Evolutionary conservation across 768 basidiomycete species (phyloP).

Genomic region (Phaffia australis): DNA sequence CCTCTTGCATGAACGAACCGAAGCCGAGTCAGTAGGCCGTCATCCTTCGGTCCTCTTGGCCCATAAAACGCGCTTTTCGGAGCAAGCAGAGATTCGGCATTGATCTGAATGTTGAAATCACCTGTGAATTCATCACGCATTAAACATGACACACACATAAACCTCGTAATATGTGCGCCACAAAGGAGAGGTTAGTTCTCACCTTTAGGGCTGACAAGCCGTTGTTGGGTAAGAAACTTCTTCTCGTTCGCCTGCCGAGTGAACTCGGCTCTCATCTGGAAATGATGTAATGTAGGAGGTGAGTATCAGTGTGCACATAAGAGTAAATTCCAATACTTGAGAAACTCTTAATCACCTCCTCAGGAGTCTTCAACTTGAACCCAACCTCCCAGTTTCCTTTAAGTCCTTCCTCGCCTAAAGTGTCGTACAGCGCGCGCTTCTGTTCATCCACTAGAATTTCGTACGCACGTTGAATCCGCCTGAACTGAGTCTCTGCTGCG

Average conservation of each 20-base stretch:
- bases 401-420: slow-evolving; percentile 49
- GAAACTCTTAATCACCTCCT: slow-evolving; percentile 31
- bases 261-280: slow-evolving; percentile 32
- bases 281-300: background rate
- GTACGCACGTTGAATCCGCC: slow-evolving; percentile 71
- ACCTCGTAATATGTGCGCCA: no score
- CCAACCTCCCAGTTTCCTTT: slow-evolving; percentile 39
- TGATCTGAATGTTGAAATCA: slow-evolving; percentile 33
- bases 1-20: slow-evolving; percentile 16
- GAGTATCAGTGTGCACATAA: background rate
- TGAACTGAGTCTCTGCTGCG: slow-evolving; percentile 56
- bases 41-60: slow-evolving; percentile 16
- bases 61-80: slow-evolving; percentile 24
- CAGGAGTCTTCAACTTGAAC: slow-evolving; percentile 34
- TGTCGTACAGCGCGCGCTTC: slow-evolving; percentile 58
- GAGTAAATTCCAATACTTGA: background rate
- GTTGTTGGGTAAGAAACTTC: slow-evolving; percentile 27
- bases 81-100: slow-evolving; percentile 35
- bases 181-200: background rate
- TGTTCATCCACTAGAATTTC: slow-evolving; percentile 60
- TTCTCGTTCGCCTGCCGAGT: slow-evolving; percentile 33
- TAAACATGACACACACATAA: no score
- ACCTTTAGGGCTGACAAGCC: slow-evolving; percentile 35
- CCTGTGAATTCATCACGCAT: slow-evolving; percentile 5
- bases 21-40: slow-evolving; percentile 3